A percentile compares a stretch with the other conserved stretches of the same genome.
These are phyloP conservation scores for Aureobasidium sp. DNA, from an alignment of 2,329 filamentous ascomycete species.

Conservation along the genomic window DNA sequence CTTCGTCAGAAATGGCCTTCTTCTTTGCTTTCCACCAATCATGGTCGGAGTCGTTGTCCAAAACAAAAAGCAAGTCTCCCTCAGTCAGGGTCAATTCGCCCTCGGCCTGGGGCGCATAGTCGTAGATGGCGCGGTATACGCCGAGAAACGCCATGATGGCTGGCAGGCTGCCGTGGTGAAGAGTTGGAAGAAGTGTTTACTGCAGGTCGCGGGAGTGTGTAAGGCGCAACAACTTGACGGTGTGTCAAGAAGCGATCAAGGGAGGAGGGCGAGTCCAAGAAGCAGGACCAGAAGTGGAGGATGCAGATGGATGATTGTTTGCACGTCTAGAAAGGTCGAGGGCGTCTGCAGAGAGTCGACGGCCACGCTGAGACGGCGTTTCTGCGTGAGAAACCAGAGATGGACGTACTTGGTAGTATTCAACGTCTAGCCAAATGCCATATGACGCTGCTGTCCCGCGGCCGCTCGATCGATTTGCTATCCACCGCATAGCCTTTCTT, in stretches of 20 bases:
- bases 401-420: neutral
- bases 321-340: neutral
- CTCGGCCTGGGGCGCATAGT: conserved; percentile 80
- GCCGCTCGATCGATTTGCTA: neutral
- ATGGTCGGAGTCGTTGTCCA: conserved; percentile 67
- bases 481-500: neutral
- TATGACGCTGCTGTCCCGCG: conserved; percentile 3
- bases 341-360: neutral
- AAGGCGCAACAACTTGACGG: conserved; percentile 1
- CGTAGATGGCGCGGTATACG: conserved; percentile 84
- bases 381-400: neutral
- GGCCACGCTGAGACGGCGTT: neutral
- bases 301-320: neutral
- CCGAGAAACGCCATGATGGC: conserved; percentile 79
- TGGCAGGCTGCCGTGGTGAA: neutral
- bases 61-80: conserved; percentile 79
- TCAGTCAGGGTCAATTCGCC: conserved; percentile 79
- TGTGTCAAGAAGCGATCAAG: neutral
- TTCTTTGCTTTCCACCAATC: conserved; percentile 98
- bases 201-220: neutral
- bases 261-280: neutral
- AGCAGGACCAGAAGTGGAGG: neutral
- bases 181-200: neutral
- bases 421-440: neutral
- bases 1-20: conserved; percentile 66